Percentiles rank a stretch among this genome's conserved stretches.
phyloP scores from a whole-genome alignment of 2,329 filamentous ascomycete species.

The Colletotrichum eleusines region DNA sequence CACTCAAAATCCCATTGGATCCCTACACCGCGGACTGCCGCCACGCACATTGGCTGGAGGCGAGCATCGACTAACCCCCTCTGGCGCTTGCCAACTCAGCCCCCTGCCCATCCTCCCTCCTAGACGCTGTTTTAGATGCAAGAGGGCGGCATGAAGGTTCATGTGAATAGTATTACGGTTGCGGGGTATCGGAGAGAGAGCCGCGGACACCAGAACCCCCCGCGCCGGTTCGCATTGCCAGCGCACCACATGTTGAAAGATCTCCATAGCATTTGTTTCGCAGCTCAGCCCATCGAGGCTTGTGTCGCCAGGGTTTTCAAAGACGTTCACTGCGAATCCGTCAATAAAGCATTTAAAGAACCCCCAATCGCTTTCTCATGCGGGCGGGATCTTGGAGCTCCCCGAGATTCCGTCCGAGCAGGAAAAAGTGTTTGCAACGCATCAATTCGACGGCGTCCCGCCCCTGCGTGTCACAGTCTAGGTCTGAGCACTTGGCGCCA shows the following conservation, averaged over 20 bases:
- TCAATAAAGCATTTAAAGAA: background rate
- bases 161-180: background rate
- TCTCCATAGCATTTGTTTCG: slow-evolving; percentile 3
- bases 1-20: background rate
- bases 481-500: slow-evolving; percentile 12
- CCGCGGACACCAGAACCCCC: background rate
- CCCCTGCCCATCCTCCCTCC: background rate
- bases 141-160: background rate
- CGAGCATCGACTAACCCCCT: background rate
- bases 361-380: background rate
- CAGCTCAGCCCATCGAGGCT: background rate
- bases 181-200: background rate
- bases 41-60: background rate
- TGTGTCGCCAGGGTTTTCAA: background rate
- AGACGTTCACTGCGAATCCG: background rate
- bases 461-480: background rate
- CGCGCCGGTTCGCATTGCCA: slow-evolving; percentile 4
- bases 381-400: slow-evolving; percentile 1
- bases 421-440: background rate
- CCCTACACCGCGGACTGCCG: too few relatives aligned
- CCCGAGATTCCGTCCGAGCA: slow-evolving; percentile 18
- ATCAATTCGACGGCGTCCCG: slow-evolving; percentile 19
- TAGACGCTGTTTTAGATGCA: background rate
- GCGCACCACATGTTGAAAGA: background rate
- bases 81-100: slow-evolving; percentile 5